Conservation (phyloP, 495 filamentous ascomycete species). For the Podospora pseudoanserina region DNA sequence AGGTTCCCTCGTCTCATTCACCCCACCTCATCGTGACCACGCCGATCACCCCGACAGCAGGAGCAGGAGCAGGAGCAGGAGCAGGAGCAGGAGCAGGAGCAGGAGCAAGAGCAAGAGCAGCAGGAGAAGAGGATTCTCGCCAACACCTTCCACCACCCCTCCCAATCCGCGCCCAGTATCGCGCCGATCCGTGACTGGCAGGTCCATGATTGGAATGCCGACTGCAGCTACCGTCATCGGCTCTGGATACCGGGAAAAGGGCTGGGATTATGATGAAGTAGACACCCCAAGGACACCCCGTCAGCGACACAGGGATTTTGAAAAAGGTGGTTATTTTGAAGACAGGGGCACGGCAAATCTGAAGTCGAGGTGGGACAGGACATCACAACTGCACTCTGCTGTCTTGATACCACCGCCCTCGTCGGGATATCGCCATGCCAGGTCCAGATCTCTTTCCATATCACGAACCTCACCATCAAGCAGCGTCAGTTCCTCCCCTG, state of each 20-base stretch:
- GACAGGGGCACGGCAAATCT: conserved; percentile 13
- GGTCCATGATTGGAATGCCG: neutral
- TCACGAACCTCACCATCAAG: conserved; percentile 1
- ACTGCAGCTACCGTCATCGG: conserved; percentile 18
- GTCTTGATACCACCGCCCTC: neutral
- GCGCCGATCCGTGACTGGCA: neutral
- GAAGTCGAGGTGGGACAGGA: conserved; percentile 12
- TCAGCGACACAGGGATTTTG: conserved; percentile 3
- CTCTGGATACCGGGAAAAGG: conserved; percentile 6
- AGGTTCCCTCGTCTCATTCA: neutral
- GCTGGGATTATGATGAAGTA: neutral
- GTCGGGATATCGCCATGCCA: conserved; percentile 3
- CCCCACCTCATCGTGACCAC: neutral
- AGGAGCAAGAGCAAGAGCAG: neutral
- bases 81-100: neutral
- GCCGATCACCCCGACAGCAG: neutral
- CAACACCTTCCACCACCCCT: neutral
- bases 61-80: neutral
- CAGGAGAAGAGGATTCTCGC: neutral
- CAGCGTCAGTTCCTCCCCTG: conserved; percentile 4
- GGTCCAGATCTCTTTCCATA: conserved; percentile 19
- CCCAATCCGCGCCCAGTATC: conserved; percentile 1
- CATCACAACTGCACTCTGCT: neutral
- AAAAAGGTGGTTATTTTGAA: conserved; percentile 7
- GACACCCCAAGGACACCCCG: neutral